A percentile compares a stretch with the other conserved stretches of the same genome.
Evolutionary conservation across 1,139 yeast species (phyloP).

Genomic region (Diutina pseudorugosa): DNA sequence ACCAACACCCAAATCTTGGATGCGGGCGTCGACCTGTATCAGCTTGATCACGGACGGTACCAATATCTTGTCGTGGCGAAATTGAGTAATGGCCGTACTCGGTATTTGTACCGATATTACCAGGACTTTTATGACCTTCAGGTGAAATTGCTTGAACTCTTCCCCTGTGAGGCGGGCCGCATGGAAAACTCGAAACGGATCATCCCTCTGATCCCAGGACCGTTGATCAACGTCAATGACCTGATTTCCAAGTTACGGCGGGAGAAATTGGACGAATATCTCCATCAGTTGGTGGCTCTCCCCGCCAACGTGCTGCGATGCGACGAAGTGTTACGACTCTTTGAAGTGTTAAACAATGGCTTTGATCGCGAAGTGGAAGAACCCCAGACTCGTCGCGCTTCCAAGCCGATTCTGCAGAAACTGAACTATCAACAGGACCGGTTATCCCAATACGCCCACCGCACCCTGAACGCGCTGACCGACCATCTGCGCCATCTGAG

Average conservation of each 20-base stretch:
- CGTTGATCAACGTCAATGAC: slow-evolving; percentile 85
- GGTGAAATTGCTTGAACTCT: slow-evolving; percentile 67
- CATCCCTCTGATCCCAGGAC: slow-evolving; percentile 94
- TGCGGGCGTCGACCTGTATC: slow-evolving; percentile 73
- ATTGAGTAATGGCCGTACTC: slow-evolving; percentile 52
- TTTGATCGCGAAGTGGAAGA: slow-evolving; percentile 36
- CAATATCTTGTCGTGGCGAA: slow-evolving; percentile 74
- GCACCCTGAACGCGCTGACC: slow-evolving; percentile 3
- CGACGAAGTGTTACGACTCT: slow-evolving; percentile 56
- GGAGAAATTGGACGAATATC: slow-evolving; percentile 74
- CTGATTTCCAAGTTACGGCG: slow-evolving; percentile 76
- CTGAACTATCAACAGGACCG: slow-evolving; percentile 33
- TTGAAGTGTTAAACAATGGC: slow-evolving; percentile 54
- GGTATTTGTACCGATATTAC: slow-evolving; percentile 78
- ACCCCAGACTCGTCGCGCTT: slow-evolving; percentile 12
- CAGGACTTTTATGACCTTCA: slow-evolving; percentile 96
- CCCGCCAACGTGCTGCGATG: slow-evolving; percentile 70
- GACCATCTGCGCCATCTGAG: slow-evolving; percentile 9
- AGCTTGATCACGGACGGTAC: slow-evolving; percentile 76
- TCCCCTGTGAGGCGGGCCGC: slow-evolving; percentile 90
- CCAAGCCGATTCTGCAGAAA: slow-evolving; percentile 29
- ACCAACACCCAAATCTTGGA: slow-evolving; percentile 29
- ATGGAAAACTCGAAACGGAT: slow-evolving; percentile 61
- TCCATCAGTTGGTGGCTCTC: slow-evolving; percentile 58
- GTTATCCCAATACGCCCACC: slow-evolving; percentile 28